These are phyloP conservation scores for Baudoinia panamericana DNA, from an alignment of 495 filamentous ascomycete species.

Conservation along the genomic window DNA sequence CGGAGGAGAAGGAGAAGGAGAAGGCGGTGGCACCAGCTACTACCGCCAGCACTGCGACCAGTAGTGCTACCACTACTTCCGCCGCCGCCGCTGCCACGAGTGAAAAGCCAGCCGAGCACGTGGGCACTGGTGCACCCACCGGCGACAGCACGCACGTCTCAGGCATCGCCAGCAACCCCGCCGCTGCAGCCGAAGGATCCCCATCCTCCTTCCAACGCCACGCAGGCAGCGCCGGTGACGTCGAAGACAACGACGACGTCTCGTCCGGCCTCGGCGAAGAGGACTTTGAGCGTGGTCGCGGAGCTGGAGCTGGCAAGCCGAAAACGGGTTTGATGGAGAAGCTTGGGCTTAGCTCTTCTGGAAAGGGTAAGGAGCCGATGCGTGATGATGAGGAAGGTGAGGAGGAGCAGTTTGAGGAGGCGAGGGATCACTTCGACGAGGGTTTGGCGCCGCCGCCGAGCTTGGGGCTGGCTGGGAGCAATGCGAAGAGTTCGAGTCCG, in stretches of 20 bases:
- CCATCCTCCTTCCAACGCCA: slow-evolving; percentile 14
- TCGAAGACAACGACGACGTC: slow-evolving; percentile 3
- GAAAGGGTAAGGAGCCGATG: slow-evolving; percentile 2
- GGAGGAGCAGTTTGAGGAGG: slow-evolving; percentile 22
- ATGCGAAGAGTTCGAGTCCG: slow-evolving; percentile 19
- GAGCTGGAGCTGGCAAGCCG: background rate
- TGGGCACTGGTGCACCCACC: background rate
- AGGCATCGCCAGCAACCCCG: background rate
- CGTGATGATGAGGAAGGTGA: slow-evolving; percentile 10
- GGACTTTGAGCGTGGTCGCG: slow-evolving; percentile 13
- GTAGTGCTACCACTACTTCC: too few relatives aligned
- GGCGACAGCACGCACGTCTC: background rate
- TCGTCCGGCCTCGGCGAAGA: slow-evolving; percentile 18
- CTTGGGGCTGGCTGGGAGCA: slow-evolving; percentile 17
- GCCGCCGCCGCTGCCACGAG: background rate
- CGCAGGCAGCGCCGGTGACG: background rate
- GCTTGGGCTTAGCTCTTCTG: slow-evolving; percentile 1
- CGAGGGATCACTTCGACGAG: slow-evolving; percentile 23
- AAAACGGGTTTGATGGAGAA: background rate
- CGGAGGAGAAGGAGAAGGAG: background rate
- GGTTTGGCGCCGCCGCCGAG: slow-evolving; percentile 18
- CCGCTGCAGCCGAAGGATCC: background rate
- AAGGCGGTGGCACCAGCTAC: background rate
- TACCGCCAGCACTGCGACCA: too few relatives aligned
- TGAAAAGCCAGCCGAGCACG: background rate